phyloP scores from a whole-genome alignment of 2,329 filamentous ascomycete species.

The Fusarium staphyleae region DNA sequence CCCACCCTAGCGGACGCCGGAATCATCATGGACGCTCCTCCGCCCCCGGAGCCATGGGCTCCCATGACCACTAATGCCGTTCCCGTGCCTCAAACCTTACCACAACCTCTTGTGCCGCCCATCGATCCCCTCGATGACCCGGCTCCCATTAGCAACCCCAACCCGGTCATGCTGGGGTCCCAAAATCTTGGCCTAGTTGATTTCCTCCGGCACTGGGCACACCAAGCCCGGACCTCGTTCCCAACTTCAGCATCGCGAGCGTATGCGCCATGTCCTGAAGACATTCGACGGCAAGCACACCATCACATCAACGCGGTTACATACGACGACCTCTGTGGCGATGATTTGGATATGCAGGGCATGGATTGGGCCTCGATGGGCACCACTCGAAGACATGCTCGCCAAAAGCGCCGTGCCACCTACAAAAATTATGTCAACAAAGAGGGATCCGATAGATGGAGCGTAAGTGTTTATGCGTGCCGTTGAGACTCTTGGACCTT shows the following conservation, averaged over 20 bases:
- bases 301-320: slow-evolving; percentile 37
- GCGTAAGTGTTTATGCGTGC: slow-evolving; percentile 50
- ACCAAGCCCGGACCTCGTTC: slow-evolving; percentile 39
- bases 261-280: slow-evolving; percentile 40
- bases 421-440: slow-evolving; percentile 67
- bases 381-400: slow-evolving; percentile 58
- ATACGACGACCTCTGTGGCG: slow-evolving; percentile 60
- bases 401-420: slow-evolving; percentile 54
- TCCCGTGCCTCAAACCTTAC: neutral
- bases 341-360: slow-evolving; percentile 65
- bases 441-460: slow-evolving; percentile 54
- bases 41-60: slow-evolving; percentile 27
- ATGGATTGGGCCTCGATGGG: slow-evolving; percentile 63
- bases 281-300: slow-evolving; percentile 44
- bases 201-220: slow-evolving; percentile 60
- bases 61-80: neutral
- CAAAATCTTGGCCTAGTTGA: slow-evolving; percentile 58
- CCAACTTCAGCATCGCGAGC: slow-evolving; percentile 33
- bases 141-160: slow-evolving; percentile 44
- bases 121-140: slow-evolving; percentile 15
- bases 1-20: slow-evolving; percentile 15
- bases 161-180: slow-evolving; percentile 52
- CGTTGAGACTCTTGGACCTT: neutral
- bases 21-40: slow-evolving; percentile 27
- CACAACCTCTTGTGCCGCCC: neutral